Evolutionary conservation across 2,329 filamentous ascomycete species (phyloP), one percentile per base, ranked within the genome.

Genomic region (Trichoderma oligosporum): DNA sequence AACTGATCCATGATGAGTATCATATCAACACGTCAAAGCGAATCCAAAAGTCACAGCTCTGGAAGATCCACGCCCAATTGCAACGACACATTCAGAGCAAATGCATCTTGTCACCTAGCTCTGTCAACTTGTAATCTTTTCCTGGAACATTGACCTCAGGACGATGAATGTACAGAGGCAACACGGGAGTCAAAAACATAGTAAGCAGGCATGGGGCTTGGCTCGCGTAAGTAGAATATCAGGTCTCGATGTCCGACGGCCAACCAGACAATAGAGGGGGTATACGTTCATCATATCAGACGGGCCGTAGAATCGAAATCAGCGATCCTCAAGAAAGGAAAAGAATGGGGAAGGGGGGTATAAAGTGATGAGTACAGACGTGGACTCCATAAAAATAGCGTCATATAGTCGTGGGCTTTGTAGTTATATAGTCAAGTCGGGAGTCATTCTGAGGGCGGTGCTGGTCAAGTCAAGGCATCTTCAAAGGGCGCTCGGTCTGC

Each of bases 401-500:
- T 65, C 65, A 67, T 63, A 61, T 59, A 53, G 61, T 62, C 57
- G 63, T 56, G 65, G 60, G 59, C 56, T 48, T 54, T 54, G 33
- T 14, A n/a, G 25, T 41, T 22, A 18, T 11, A 18, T 41, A 20
- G 24, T 39, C 29, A 38, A 41, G 14, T 33, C 36, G 47, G 35
- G 24, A 41, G 35, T 27, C 31, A n/a, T 53, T 12, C 47, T 41
- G 27, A 46, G 63, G 61, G 67, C 61, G 60, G 62, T 63, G 63
- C 69, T 67, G 70, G 65, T 68, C 68, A 69, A 63, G 66, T 66
- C 66, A 71, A 59, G 66, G 65, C 66, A 71, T 69, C 66, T 66
- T 46, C 65, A 64, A 64, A 66, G 57, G 53, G 62, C 60, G 61
- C 65, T 64, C 62, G 35, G 59, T 57, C 46, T 60, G 58, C 47